Percentiles rank a stretch among this genome's conserved stretches.
Evolutionary conservation across 1,284 basidiomycete species (phyloP).

Genomic region (Somion occarium): DNA sequence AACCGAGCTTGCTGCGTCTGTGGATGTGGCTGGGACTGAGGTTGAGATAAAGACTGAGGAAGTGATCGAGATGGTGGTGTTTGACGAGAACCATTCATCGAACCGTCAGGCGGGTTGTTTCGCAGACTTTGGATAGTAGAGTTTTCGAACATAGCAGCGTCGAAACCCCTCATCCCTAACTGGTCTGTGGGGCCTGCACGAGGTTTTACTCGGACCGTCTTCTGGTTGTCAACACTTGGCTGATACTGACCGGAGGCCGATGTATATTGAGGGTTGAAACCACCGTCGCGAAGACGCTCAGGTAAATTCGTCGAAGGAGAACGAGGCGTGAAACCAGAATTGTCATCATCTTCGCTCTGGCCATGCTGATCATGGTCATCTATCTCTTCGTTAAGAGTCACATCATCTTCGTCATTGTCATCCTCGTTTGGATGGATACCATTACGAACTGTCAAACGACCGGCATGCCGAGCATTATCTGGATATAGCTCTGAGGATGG

Average conservation of each 20-base stretch:
- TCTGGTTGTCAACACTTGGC: conserved; percentile 21
- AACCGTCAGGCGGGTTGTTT: conserved; percentile 9
- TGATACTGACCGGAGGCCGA: conserved; percentile 14
- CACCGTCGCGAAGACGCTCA: conserved; percentile 33
- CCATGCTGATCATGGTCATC: conserved; percentile 29
- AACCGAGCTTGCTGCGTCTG: conserved; percentile 15
- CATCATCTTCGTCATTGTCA: conserved; percentile 47
- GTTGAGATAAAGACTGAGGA: no score
- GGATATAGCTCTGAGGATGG: conserved; percentile 54
- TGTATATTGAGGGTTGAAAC: conserved; percentile 19
- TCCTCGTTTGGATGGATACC: conserved; percentile 12
- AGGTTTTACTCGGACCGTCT: conserved; percentile 28
- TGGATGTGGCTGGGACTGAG: conserved; percentile 13
- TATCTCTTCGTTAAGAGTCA: conserved; percentile 40
- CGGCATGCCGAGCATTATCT: conserved; percentile 37
- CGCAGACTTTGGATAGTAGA: conserved; percentile 27
- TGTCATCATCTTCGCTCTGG: conserved; percentile 25
- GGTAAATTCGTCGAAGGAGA: conserved; percentile 60
- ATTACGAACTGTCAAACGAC: conserved; percentile 13
- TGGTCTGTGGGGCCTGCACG: conserved; percentile 56
- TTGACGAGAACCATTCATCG: conserved; percentile 1
- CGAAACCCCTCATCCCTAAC: conserved; percentile 53
- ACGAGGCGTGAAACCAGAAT: conserved; percentile 61
- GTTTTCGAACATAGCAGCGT: conserved; percentile 47
- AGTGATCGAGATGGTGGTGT: neutral